Base-by-base conservation (phyloP, 805 yeast species). In the Candida stauntonica region DNA sequence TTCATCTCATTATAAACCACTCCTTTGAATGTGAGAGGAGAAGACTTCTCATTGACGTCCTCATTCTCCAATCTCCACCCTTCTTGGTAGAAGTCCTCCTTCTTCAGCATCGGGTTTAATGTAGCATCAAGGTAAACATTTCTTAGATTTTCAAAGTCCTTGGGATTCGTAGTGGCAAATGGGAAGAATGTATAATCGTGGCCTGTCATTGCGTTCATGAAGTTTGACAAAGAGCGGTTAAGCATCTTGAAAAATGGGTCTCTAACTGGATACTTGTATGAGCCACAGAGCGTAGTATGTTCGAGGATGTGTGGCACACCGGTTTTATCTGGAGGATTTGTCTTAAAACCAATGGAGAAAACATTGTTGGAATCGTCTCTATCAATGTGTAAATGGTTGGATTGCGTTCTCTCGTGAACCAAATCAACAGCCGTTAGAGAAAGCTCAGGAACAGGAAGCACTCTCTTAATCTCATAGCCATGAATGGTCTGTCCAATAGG, bases 181-280 rank as follows among this genome's bases (percentile, higher is more conserved):
- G 99, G 99, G 54, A 85, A 93, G 61, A 79, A 89, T 0, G 99
- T 93, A 57, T 88, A 89, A 62, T 93, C 98, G 51, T 85, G 89
- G 17, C 95, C 99, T 0, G 99, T 93, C 96, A 93, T 86, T 7
- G 99, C 99, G 59, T 93, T 93, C 99, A 93, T 93, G 62, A 88
- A 93, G 59, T 87, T 93, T 24, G 96, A 80, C 53, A 93, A 66
- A n/a, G 97, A 87, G 47, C 97, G 67, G 60, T 88, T 91, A 42
- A 91, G 69, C 99, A 93, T 93, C 60, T 91, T 91, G 74, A 93
- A 93, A 61, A 93, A 93, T 2, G 99, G 99, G 62, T 93, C 99
- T 49, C 97, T 70, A 2, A 93, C 96, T 3, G 97, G 97, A 60
- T 78, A 93, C 55, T 82, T 84, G 40, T 74, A 69, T 1, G 97